Evolutionary conservation across 1,284 basidiomycete species (phyloP), one percentile per base, ranked within the genome.

Genomic region (Sutorius eximius): DNA sequence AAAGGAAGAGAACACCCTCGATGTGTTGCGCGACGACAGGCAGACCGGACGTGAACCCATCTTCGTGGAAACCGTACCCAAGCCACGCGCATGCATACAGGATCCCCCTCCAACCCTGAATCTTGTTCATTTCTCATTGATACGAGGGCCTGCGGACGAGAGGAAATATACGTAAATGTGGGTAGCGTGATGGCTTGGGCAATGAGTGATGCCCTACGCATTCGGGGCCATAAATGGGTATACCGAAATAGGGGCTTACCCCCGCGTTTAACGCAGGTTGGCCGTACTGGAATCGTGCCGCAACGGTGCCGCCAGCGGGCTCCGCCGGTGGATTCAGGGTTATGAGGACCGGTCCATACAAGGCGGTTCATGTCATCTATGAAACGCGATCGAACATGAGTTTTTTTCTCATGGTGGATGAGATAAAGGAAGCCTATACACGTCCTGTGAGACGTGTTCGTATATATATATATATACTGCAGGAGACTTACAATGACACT

Each of bases 1-100:
- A 74, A 78, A 1, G 67, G 66, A 10, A 59, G 53, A 8, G 37
- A 45, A 70, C 62, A 22, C 53, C 62, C 34, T 61, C 47, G 20
- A 70, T 55, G 49, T 59, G 57, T 11, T 62, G 53, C 5, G 59
- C 57, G 20, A 73, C 80, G 15, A 76, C 80, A 46, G 71, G 73
- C 16, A 87, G 67, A 3, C 85, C 83, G 1, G 82, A 83, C 0
- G 87, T 81, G 71, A 92, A 92, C 4, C 88, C 90, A 63, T 93
- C 90, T 72, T 92, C 89, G 71, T 93, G 89, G 74, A 90, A 88
- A 29, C 83, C 90, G 62, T 91, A 91, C 52, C 83, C 82, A 44
- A 86, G 79, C 78, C 88, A 93, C 7, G 90, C 91, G n/a, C 89
- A 89, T 2, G 84, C 87, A 66, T 82, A 93, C 16, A 82, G 81